Evolutionary conservation across 192 early-diverging fungal genomes (phyloP), one percentile per base, ranked within the genome.

Genomic region (Podila epicladia): DNA sequence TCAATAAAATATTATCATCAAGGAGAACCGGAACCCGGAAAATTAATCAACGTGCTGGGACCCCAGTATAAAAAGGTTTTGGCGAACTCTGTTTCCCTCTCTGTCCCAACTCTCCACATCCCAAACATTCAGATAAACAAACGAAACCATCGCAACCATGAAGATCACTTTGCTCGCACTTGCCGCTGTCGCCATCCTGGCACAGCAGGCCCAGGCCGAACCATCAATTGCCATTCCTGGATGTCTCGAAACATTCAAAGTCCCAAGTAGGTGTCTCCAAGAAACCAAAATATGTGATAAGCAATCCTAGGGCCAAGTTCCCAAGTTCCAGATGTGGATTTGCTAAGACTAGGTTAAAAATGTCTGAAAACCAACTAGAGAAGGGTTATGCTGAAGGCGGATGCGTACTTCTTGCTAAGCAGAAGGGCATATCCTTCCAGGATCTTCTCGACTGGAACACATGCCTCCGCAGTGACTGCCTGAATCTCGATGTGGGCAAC

Each of bases 401-500:
- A 4, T 69, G 67, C 26, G 38, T 1, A 50, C 31, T 17, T 12
- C 51, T 64, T 71, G 70, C 70, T 15, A 0, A 32, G 1, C 26
- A 58, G 20, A 28, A 71, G 11, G 26, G 35, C n/a, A 51, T 32
- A 1, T 64, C 60, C 12, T 41, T 64, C 37, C 49, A 71, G 37
- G 9, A 64, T 7, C 49, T 71, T 9, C 19, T 64, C 33, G 38
- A 20, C 13, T 64, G 60, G 58, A 71, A 71, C 62, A 62, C 19
- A 31, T 62, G 35, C 32, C 70, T 71, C 2, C 70, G 45, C 62
- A 41, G 7, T 12, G 61, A 63, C 24, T 71, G 70, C 41, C 26
- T 26, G 28, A 71, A 64, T 37, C 62, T 71, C 9, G 62, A 55
- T 17, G 31, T 41, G 4, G 51, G 31, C 20, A 64, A 64, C n/a